Evolutionary conservation across 495 filamentous ascomycete species (phyloP).

Genomic region (Mytilinidion resinicola): DNA sequence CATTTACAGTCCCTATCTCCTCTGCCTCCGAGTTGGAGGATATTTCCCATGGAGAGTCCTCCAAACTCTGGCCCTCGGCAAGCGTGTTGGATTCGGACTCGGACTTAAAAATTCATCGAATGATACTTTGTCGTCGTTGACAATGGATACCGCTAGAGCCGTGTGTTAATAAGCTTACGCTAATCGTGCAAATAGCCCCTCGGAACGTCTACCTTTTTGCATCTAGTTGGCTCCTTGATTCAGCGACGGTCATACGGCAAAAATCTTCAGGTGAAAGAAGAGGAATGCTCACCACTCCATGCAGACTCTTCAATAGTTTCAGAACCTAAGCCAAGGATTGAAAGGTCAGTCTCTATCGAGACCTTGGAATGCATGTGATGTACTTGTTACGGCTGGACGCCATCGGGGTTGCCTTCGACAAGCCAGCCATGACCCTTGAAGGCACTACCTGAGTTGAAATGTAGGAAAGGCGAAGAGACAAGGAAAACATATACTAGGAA

Average conservation of each 20-base stretch:
- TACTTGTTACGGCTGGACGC: too few relatives aligned
- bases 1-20: too few relatives aligned
- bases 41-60: conserved; percentile 17
- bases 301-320: neutral
- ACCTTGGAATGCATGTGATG: neutral
- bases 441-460: too few relatives aligned
- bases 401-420: too few relatives aligned
- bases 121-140: neutral
- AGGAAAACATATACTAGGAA: neutral
- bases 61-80: neutral
- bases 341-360: neutral
- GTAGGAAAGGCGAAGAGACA: neutral
- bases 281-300: neutral
- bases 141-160: neutral
- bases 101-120: neutral
- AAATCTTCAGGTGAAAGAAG: neutral
- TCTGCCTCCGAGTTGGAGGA: conserved; percentile 4
- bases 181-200: too few relatives aligned
- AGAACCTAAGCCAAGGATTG: neutral
- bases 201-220: neutral
- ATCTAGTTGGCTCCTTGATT: neutral
- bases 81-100: neutral
- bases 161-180: too few relatives aligned
- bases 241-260: neutral
- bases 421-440: too few relatives aligned